Evolutionary conservation across 1,284 basidiomycete genomes (phyloP).

Genomic region (Sanghuangporus sanghuang): DNA sequence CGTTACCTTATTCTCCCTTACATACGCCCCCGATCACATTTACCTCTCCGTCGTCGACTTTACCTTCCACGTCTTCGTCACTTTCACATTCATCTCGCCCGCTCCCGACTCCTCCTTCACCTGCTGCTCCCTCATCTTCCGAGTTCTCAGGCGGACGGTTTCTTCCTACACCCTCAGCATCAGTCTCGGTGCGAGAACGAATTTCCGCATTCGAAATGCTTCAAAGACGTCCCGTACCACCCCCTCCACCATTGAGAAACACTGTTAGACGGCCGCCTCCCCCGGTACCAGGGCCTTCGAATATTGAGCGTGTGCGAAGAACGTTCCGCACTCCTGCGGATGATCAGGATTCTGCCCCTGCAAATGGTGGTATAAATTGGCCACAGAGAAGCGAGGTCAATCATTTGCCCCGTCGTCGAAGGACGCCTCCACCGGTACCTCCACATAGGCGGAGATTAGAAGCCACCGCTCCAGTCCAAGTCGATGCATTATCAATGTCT

Average conservation of each 20-base stretch:
- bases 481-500: too few species aligned
- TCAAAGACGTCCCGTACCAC: conserved; percentile 5
- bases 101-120: neutral
- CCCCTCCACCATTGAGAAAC: conserved; percentile 4
- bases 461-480: too few species aligned
- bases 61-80: neutral
- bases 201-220: neutral
- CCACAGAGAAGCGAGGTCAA: neutral
- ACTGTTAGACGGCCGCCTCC: conserved; percentile 3
- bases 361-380: neutral
- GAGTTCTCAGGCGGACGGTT: too few species aligned
- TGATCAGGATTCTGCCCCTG: neutral
- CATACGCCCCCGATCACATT: neutral
- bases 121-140: neutral
- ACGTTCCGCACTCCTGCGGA: neutral
- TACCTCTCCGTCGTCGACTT: neutral
- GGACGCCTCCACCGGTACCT: neutral
- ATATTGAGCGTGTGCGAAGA: neutral
- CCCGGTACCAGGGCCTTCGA: neutral
- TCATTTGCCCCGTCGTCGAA: neutral
- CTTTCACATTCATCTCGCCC: neutral
- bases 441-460: neutral
- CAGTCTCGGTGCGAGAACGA: conserved; percentile 7
- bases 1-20: neutral
- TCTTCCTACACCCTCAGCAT: neutral